Evolutionary conservation across 495 filamentous ascomycete genomes (phyloP), one percentile per base, ranked within the genome.

Genomic region (Penicillium turbatum): DNA sequence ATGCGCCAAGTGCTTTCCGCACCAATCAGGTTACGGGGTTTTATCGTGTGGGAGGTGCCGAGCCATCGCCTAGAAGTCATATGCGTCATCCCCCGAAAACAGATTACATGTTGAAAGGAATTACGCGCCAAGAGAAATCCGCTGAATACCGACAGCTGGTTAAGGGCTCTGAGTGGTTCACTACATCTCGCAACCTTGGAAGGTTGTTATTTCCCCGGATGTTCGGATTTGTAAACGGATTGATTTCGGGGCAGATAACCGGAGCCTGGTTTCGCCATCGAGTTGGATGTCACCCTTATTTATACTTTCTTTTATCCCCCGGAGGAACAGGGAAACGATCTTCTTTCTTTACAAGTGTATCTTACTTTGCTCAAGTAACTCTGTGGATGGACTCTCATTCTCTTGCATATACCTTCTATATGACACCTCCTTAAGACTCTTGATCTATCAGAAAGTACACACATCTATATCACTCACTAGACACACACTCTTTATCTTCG

Each of bases 311-410:
- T 1, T 19, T 16, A 15, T 49, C 52, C 63, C 51, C 34, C 42
- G 1, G 50, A 32, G 16, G 9, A 34, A 17, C 17, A 13, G 26
- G n/a, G 45, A 29, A 35, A 9, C 15, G 34, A n/a, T 34, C 21
- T 9, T 17, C 11, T 44, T 27, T 24, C 21, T 24, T 30, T 44
- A 43, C 24, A 44, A 44, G 3, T 31, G 41, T 44, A 29, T 10
- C 15, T 29, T 29, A n/a, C n/a, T n/a, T 43, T 43, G 36, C 44
- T 48, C 36, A 38, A 47, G 54, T 54, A 43, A 47, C 50, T 43
- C 47, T 36, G 62, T 71, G 60, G 54, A 73, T 70, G 67, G 66
- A 72, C 67, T 72, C 62, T 16, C 69, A 72, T 56, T 63, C 61
- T 53, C 49, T 68, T 41, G 56, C 66, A 37, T 59, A 71, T 57